Evolutionary conservation across 495 filamentous ascomycete species (phyloP), one percentile per base, ranked within the genome.

Genomic region (Apodospora peruviana): DNA sequence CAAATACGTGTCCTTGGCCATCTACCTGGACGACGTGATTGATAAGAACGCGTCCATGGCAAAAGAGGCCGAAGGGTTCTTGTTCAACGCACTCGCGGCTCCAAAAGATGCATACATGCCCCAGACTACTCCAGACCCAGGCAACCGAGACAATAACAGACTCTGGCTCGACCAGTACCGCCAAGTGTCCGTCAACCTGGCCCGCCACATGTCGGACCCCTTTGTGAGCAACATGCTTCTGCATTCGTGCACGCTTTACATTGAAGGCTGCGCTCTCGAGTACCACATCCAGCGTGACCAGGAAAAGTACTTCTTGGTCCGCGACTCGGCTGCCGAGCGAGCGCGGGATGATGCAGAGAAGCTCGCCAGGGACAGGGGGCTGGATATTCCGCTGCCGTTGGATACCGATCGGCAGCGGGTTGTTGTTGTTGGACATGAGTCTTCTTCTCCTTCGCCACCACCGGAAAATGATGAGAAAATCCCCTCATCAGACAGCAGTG

Each of bases 11-110:
- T 37, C 27, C 12, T 16, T 44, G 34, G 29, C 18, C 19, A 38
- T 51, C 41, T 51, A 51, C 34, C 48, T 51, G 29, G 45, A 48
- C 45, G 45, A 47, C 21, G 25, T 47, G 12, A 41, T 41, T 22
- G 45, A 48, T 16, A 48, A 48, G 45, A 25, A 48, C 23, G 45
- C 20, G 18, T 35, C 4, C 35, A 48, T 48, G 45, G 45, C 45
- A 34, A 51, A 38, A 9, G 19, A 51, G 23, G 48, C 48, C 35
- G 48, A 45, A 14, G 37, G 12, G 2, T 51, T 51, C 27, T 34
- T 51, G n/a, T n/a, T n/a, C n/a, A n/a, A n/a, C n/a, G n/a, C n/a
- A n/a, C n/a, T n/a, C n/a, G n/a, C n/a, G n/a, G n/a, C n/a, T n/a
- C n/a, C n/a, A n/a, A n/a, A n/a, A n/a, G n/a, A n/a, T n/a, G n/a